Percentiles rank a stretch among this genome's conserved stretches.
These are phyloP conservation scores for Pyrenochaeta sp. DNA, from an alignment of 2,329 filamentous ascomycete species.

Conservation along the genomic window DNA sequence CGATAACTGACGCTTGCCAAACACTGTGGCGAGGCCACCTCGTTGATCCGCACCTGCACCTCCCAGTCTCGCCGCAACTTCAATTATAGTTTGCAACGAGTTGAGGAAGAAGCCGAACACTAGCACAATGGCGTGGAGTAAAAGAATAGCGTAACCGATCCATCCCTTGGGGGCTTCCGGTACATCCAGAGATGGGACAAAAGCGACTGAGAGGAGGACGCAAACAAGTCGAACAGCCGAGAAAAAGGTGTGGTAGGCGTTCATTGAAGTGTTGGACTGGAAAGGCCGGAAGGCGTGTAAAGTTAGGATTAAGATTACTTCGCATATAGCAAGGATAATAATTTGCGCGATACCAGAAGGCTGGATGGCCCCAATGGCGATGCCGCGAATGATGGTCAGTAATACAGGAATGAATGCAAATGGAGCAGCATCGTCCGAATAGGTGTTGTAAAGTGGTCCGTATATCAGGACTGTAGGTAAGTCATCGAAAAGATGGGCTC, in stretches of 20 bases:
- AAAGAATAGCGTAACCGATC: slow-evolving; percentile 91
- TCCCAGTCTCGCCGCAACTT: slow-evolving; percentile 82
- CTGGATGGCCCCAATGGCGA: slow-evolving; percentile 92
- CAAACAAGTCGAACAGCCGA: slow-evolving; percentile 78
- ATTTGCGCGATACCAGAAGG: slow-evolving; percentile 92
- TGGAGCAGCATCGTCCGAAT: slow-evolving; percentile 88
- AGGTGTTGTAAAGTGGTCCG: slow-evolving; percentile 96
- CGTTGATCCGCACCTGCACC: slow-evolving; percentile 81
- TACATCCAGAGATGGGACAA: slow-evolving; percentile 83
- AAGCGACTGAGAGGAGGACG: slow-evolving; percentile 65
- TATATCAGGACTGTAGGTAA: slow-evolving; percentile 88
- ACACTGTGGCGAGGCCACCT: slow-evolving; percentile 85
- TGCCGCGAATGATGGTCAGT: slow-evolving; percentile 83
- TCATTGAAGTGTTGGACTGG: slow-evolving; percentile 93
- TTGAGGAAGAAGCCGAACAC: slow-evolving; percentile 94
- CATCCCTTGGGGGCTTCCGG: slow-evolving; percentile 84
- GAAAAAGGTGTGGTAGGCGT: slow-evolving; percentile 90
- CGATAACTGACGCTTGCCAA: slow-evolving; percentile 88
- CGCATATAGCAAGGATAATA: slow-evolving; percentile 89
- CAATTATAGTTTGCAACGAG: slow-evolving; percentile 86
- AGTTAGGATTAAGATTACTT: slow-evolving; percentile 88
- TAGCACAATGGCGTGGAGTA: slow-evolving; percentile 84
- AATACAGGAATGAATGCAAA: slow-evolving; percentile 89
- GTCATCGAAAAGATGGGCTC: slow-evolving; percentile 91
- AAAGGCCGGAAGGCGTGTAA: slow-evolving; percentile 91